Evolutionary conservation across 2,329 filamentous ascomycete species (phyloP), one percentile per base, ranked within the genome.

Genomic region (Rutstroemia sp.): DNA sequence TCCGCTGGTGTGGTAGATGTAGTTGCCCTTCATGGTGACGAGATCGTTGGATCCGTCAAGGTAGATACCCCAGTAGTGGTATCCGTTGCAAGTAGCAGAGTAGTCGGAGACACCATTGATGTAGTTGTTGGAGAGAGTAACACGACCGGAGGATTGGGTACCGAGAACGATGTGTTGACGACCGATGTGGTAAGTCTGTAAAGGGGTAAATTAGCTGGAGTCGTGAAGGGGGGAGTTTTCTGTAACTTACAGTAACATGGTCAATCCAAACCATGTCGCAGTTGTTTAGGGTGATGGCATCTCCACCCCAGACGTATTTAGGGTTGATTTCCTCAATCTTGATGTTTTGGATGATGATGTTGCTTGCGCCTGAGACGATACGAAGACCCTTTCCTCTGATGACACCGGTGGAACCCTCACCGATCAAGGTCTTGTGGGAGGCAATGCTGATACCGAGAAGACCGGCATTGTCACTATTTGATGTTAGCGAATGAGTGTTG

Each of bases 51-150:
- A 67, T 9, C 71, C 74, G 41, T 68, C 65, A 59, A 77, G 69
- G 53, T 75, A 71, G 52, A 75, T 67, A 4, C 67, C 69, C 76
- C 75, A 78, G 69, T 78, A 78, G 62, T 76, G 74, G 46, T 78
- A 68, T 23, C 67, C 68, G 54, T 78, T 71, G 59, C 75, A 78
- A 25, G 68, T 69, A 10, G 74, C 70, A 0, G 74, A 76, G 60
- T 70, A 74, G 19, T 61, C 65, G 0, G 75, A 75, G 4, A 62
- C 58, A 14, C 76, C 75, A 52, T 78, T 70, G 55, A 78, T 72
- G 44, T 73, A 72, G 62, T 69, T 74, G 70, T 78, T 77, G 9
- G 74, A 75, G 49, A 78, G 69, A 1, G 76, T 76, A 0, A 77
- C 70, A 49, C 70, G 70, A 18, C 70, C 67, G 27, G 68, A 69